A percentile compares a stretch with the other conserved stretches of the same genome.
These are phyloP conservation scores for Epichloe scottii DNA, from an alignment of 2,329 filamentous ascomycete genomes.

Conservation along the genomic window DNA sequence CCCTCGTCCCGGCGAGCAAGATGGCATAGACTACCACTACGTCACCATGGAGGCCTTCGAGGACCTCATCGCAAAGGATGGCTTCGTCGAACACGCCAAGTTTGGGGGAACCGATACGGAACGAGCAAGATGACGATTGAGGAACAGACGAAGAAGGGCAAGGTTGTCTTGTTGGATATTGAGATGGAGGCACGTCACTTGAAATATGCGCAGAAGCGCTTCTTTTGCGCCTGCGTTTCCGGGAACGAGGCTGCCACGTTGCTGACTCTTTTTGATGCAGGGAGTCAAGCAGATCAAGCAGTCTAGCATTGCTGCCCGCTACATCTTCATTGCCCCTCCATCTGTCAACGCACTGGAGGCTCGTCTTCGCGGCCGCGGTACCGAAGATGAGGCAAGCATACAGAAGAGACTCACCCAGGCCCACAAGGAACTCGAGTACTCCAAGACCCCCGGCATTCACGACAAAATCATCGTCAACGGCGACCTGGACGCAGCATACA, in stretches of 20 bases:
- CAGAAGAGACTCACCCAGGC: conserved; percentile 60
- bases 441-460: conserved; percentile 47
- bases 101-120: conserved; percentile 84
- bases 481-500: conserved; percentile 38
- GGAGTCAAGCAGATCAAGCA: conserved; percentile 88
- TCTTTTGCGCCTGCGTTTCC: background rate
- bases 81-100: conserved; percentile 76
- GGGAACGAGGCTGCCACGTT: background rate
- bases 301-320: conserved; percentile 61
- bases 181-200: conserved; percentile 68
- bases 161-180: conserved; percentile 79
- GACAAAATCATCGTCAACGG: conserved; percentile 28
- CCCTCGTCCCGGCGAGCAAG: conserved; percentile 60
- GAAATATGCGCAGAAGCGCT: background rate
- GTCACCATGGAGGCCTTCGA: conserved; percentile 55
- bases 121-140: conserved; percentile 70
- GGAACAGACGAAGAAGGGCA: conserved; percentile 57
- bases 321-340: conserved; percentile 76
- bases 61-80: conserved; percentile 50
- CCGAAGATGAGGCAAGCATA: conserved; percentile 64
- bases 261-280: conserved; percentile 7
- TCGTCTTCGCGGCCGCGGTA: conserved; percentile 60
- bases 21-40: conserved; percentile 76
- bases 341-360: conserved; percentile 61
- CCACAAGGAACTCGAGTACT: conserved; percentile 60